Conservation (phyloP, 306 rosid genomes). For the Comarum palustre region DNA sequence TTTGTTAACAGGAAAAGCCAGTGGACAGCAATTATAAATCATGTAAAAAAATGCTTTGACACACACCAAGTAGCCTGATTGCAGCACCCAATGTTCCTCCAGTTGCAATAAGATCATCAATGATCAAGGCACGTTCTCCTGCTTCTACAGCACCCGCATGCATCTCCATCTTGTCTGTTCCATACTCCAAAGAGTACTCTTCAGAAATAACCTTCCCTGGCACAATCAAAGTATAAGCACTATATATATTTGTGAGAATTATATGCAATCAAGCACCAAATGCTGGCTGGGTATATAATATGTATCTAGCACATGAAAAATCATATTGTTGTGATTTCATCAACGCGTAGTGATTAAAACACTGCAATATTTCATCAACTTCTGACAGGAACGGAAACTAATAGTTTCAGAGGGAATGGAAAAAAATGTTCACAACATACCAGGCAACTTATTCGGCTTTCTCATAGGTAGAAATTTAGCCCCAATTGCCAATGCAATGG, state of each 20-base stretch:
- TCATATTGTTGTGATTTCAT: neutral
- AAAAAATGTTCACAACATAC: slow-evolving; percentile 32
- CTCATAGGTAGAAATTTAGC: slow-evolving; percentile 99
- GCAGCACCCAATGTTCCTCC: slow-evolving; percentile 97
- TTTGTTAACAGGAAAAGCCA: neutral
- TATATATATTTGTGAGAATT: neutral
- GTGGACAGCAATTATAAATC: neutral
- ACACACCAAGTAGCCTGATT: slow-evolving; percentile 73
- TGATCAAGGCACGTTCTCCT: slow-evolving; percentile 88
- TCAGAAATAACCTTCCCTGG: slow-evolving; percentile 94
- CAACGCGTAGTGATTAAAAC: neutral
- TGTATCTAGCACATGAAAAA: neutral
- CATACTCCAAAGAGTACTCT: slow-evolving; percentile 94
- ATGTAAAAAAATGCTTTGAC: neutral
- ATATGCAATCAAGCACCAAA: neutral
- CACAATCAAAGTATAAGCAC: neutral
- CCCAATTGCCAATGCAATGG: slow-evolving; percentile 94
- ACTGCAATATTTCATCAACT: neutral
- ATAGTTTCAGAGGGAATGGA: neutral
- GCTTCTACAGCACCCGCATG: slow-evolving; percentile 88
- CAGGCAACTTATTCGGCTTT: slow-evolving; percentile 95
- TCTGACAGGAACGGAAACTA: neutral
- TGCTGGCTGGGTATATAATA: neutral
- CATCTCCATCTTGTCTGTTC: slow-evolving; percentile 94
- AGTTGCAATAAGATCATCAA: slow-evolving; percentile 96